Conservation (phyloP, 768 basidiomycete genomes). For the Leucosporidium creatinivorum region DNA sequence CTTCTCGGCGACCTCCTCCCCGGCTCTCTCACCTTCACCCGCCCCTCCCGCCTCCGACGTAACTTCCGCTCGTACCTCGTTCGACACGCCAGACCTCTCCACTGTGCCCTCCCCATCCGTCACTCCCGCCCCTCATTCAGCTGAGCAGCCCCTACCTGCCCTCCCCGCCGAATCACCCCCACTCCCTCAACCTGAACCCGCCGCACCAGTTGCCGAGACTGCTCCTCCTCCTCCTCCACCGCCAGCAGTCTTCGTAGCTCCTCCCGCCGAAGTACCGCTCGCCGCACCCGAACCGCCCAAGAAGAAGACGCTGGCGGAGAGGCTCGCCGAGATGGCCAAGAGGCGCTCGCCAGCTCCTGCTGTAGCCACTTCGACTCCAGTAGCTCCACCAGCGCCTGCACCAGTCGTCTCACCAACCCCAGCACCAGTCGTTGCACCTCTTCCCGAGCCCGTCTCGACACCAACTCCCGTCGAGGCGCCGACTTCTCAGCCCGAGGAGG, state of each 20-base stretch:
- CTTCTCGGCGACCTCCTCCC: not conserved
- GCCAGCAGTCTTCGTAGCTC: not conserved
- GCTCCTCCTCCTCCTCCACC: not conserved
- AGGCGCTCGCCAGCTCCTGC: not conserved
- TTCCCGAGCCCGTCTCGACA: not conserved
- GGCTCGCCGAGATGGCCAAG: constrained; percentile 23
- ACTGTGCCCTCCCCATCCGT: not conserved
- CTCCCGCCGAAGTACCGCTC: too few relatives aligned
- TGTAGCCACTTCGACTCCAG: not conserved
- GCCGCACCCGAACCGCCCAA: not conserved
- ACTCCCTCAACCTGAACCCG: not conserved
- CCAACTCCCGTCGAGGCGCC: not conserved
- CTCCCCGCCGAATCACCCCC: not conserved
- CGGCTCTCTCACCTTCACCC: not conserved
- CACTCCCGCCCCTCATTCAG: not conserved
- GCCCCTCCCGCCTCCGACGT: not conserved
- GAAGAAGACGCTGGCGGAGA: constrained; percentile 31
- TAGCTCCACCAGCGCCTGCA: not conserved
- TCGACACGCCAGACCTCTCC: not conserved
- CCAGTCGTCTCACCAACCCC: not conserved
- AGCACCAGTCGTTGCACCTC: not conserved
- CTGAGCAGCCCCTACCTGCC: not conserved
- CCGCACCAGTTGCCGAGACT: not conserved
- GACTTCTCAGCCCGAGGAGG: not conserved
- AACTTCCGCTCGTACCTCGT: not conserved